Percentiles rank a stretch among this genome's conserved stretches.
These are phyloP conservation scores for Penicillium subrubescens DNA, from an alignment of 495 filamentous ascomycete genomes.

Conservation along the genomic window DNA sequence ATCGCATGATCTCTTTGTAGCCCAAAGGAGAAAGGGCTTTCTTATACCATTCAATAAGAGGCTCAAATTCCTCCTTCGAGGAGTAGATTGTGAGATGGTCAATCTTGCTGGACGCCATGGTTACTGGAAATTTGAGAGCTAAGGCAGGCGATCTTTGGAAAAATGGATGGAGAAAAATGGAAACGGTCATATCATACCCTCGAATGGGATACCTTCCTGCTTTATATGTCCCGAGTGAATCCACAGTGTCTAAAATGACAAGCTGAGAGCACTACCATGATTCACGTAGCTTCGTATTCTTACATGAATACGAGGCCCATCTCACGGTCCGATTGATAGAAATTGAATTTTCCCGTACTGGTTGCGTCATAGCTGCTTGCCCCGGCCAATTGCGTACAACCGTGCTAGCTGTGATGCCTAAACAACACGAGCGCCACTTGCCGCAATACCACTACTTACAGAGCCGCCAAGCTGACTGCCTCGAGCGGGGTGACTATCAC, in stretches of 20 bases:
- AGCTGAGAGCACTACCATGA: background rate
- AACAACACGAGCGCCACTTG: background rate
- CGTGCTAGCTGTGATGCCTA: background rate
- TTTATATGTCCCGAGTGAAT: background rate
- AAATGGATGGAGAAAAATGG: background rate
- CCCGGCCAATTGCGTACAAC: background rate
- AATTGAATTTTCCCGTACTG: background rate
- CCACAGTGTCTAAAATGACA: background rate
- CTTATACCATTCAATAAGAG: too few species aligned
- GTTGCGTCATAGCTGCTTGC: background rate
- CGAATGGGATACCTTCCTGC: background rate
- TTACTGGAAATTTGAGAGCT: too few species aligned
- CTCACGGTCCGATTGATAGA: background rate
- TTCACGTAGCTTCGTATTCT: background rate
- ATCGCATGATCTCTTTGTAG: too few species aligned
- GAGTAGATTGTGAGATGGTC: too few species aligned
- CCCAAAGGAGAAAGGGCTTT: too few species aligned
- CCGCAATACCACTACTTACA: background rate
- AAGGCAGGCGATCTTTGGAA: background rate
- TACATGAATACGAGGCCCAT: background rate
- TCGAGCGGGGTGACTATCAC: background rate
- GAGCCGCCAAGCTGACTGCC: background rate
- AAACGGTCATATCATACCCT: background rate
- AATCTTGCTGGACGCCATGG: too few species aligned
- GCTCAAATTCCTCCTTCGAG: too few species aligned